Evolutionary conservation across 805 yeast species (phyloP), one percentile per base, ranked within the genome.

Genomic region (Saccharomycodes ludwigii): DNA sequence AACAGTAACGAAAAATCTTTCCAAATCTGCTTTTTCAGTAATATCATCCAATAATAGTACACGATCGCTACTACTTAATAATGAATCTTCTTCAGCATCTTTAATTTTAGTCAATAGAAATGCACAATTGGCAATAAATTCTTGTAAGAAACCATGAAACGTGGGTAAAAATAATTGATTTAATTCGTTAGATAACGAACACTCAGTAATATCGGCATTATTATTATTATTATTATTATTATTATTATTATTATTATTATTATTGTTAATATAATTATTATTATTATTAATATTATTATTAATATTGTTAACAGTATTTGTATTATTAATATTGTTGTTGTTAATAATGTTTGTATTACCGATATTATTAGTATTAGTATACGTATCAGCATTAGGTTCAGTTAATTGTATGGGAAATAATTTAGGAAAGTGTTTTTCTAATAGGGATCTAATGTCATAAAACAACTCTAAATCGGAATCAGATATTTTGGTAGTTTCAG

Each of bases 11-110:
- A 83, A 86, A 46, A 88, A 82, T 39, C 95, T 65, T 51, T 91
- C 98, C 23, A 91, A 58, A 40, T 91, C 96, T 1, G 88, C 82
- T 43, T 76, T 73, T 17, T 77, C 72, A 1, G 83, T 66, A 13
- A 80, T 64, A 32, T 66, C 73, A 39, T 76, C 83, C 23, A 77
- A 53, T 35, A 71, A 65, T 14, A 74, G 53, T n/a, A 6, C 18
- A 16, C 16, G 20, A 23, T 63, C 68, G 34, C 68, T 73, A 13
- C 65, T 65, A 0, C 84, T 73, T 13, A 79, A 51, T 14, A 79
- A 47, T 18, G 74, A 66, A 47, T 80, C 88, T 44, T 79, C 88
- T 49, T 80, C 88, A 8, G 71, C 69, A 44, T 80, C 84, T 40
- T 82, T 67, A 27, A 79, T 63, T 41, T 68, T 70, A 1, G 82